phyloP scores from a whole-genome alignment of 495 filamentous ascomycete species.

The Aspergillus saccharolyticus region DNA sequence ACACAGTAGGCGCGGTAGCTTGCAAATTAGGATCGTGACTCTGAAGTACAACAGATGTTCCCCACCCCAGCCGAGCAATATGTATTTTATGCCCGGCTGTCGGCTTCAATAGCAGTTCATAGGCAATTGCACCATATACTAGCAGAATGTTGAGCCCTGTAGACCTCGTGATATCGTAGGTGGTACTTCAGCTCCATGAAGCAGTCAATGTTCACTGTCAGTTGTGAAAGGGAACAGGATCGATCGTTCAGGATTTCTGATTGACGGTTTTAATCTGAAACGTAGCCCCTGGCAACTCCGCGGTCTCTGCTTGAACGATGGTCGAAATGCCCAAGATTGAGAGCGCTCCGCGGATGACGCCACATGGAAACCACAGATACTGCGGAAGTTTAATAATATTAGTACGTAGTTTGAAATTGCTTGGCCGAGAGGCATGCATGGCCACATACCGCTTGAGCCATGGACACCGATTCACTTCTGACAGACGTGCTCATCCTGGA shows the following conservation, averaged over 20 bases:
- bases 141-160: neutral
- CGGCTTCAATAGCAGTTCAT: neutral
- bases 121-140: neutral
- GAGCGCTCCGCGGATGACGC: slow-evolving; percentile 81
- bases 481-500: slow-evolving; percentile 76
- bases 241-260: slow-evolving; percentile 47
- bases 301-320: slow-evolving; percentile 82
- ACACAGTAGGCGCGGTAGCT: slow-evolving; percentile 9
- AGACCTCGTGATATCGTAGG: neutral
- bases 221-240: too few relatives aligned
- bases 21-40: slow-evolving; percentile 6
- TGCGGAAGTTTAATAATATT: slow-evolving; percentile 24
- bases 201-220: neutral
- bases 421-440: neutral
- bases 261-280: slow-evolving; percentile 92
- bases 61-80: slow-evolving; percentile 18
- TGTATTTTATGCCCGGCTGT: slow-evolving; percentile 10
- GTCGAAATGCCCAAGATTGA: slow-evolving; percentile 87
- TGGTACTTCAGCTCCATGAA: neutral
- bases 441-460: slow-evolving; percentile 76
- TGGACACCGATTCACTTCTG: slow-evolving; percentile 61
- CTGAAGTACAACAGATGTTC: slow-evolving; percentile 13
- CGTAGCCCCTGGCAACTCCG: slow-evolving; percentile 77
- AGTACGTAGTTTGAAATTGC: neutral
- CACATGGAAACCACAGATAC: slow-evolving; percentile 95